These are phyloP conservation scores for Arabidopsis hybrid DNA, from an alignment of 441 rosid species.

Conservation along the genomic window DNA sequence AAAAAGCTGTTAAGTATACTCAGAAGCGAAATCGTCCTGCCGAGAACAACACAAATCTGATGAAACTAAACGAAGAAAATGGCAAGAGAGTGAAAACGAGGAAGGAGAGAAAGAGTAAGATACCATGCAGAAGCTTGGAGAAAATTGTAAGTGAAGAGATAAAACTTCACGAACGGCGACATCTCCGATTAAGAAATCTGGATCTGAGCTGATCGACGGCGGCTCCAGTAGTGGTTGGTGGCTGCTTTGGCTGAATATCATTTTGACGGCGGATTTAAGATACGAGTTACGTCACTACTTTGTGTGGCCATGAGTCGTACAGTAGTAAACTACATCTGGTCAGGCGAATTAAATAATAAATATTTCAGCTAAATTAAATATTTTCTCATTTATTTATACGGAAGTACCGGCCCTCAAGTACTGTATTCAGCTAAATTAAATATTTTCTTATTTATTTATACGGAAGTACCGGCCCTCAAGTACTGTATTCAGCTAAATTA, in stretches of 20 bases:
- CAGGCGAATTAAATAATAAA: too few relatives aligned
- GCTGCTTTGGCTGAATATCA: constrained; percentile 13
- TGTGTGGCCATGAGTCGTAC: constrained; percentile 32
- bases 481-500: too few relatives aligned
- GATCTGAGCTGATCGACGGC: neutral
- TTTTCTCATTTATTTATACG: too few relatives aligned
- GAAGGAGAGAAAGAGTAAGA: constrained; percentile 1
- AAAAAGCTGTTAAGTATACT: constrained; percentile 48
- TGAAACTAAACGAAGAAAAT: neutral
- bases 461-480: too few relatives aligned
- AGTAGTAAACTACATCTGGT: neutral
- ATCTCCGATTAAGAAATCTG: constrained; percentile 25
- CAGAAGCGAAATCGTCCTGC: constrained; percentile 65
- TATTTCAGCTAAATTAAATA: too few relatives aligned
- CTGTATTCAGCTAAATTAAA: too few relatives aligned
- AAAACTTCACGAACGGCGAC: constrained; percentile 51
- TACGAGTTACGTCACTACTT: constrained; percentile 36
- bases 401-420: too few relatives aligned
- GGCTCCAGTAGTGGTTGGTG: constrained; percentile 3
- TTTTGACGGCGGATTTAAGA: constrained; percentile 31
- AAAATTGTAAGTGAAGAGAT: constrained; percentile 76
- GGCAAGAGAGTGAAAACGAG: neutral
- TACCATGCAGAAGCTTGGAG: constrained; percentile 79
- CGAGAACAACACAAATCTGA: neutral
- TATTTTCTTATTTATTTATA: too few relatives aligned